These are phyloP conservation scores for Russula emetica DNA, from an alignment of 768 basidiomycete species.

Conservation along the genomic window DNA sequence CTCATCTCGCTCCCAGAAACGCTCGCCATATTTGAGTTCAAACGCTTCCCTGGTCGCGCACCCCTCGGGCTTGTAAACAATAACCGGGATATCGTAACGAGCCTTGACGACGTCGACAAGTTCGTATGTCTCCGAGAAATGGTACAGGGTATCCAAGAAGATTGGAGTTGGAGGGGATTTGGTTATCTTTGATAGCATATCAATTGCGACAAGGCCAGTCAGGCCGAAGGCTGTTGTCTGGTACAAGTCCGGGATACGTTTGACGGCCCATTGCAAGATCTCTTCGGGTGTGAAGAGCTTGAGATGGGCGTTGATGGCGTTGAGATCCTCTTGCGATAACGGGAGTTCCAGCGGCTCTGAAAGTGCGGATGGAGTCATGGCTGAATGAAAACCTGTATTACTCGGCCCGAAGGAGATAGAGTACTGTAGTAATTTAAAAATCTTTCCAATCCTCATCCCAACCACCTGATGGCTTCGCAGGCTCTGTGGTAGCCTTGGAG, in stretches of 20 bases:
- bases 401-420: slow-evolving; percentile 1
- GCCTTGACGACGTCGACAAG: slow-evolving; percentile 78
- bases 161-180: slow-evolving; percentile 72
- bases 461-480: slow-evolving; percentile 38
- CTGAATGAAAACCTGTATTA: neutral
- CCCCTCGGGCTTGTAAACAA: slow-evolving; percentile 74
- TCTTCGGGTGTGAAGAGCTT: slow-evolving; percentile 69
- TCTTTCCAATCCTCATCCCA: slow-evolving; percentile 50
- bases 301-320: slow-evolving; percentile 70
- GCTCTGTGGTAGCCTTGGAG: slow-evolving; percentile 9
- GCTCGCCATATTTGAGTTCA: slow-evolving; percentile 71
- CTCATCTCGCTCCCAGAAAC: slow-evolving; percentile 86
- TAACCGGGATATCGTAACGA: slow-evolving; percentile 67
- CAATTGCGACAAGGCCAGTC: slow-evolving; percentile 88
- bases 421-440: slow-evolving; percentile 34
- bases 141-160: slow-evolving; percentile 95
- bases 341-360: slow-evolving; percentile 53
- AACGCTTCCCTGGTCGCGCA: slow-evolving; percentile 69
- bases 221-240: slow-evolving; percentile 98
- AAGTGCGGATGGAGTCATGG: slow-evolving; percentile 30
- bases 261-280: slow-evolving; percentile 81
- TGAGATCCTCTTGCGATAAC: slow-evolving; percentile 53
- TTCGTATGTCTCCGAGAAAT: slow-evolving; percentile 89
- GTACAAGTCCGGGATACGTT: slow-evolving; percentile 71
- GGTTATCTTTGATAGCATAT: slow-evolving; percentile 88